Evolutionary conservation across 2,329 filamentous ascomycete genomes (phyloP).

Genomic region (Lachnum nothofagi): DNA sequence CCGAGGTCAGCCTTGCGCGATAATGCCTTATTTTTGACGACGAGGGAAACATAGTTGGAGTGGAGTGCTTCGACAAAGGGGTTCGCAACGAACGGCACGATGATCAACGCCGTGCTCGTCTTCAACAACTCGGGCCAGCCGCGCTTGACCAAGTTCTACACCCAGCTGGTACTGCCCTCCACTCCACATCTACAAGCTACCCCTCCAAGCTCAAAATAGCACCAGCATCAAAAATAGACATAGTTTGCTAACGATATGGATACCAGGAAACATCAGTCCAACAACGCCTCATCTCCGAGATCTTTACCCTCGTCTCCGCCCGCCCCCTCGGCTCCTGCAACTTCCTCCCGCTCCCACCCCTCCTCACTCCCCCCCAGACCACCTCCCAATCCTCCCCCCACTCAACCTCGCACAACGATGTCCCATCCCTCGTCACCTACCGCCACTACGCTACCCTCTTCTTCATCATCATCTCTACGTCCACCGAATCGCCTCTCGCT

Average conservation of each 20-base stretch:
- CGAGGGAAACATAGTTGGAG: too few relatives aligned
- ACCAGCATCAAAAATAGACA: background rate
- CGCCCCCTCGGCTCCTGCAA: constrained; percentile 91
- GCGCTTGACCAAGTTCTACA: constrained; percentile 96
- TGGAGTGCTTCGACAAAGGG: too few relatives aligned
- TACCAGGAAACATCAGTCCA: constrained; percentile 89
- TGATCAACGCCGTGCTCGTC: constrained; percentile 98
- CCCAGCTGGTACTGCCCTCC: constrained; percentile 65
- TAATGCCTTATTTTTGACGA: too few relatives aligned
- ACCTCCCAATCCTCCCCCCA: constrained; percentile 57
- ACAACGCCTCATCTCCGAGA: constrained; percentile 92
- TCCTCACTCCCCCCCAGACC: constrained; percentile 58
- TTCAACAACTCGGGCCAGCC: constrained; percentile 99
- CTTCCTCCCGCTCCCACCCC: constrained; percentile 76
- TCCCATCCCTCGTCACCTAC: constrained; percentile 93
- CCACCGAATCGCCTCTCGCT: constrained; percentile 90
- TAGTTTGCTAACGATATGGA: constrained; percentile 10
- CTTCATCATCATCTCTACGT: constrained; percentile 96
- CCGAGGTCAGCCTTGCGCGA: constrained; percentile 2
- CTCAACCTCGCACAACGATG: constrained; percentile 71
- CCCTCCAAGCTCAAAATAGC: too few relatives aligned
- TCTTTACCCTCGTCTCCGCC: constrained; percentile 91
- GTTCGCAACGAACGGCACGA: background rate
- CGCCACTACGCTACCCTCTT: constrained; percentile 97
- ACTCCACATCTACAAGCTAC: too few relatives aligned